Evolutionary conservation across 2,329 filamentous ascomycete species (phyloP).

Genomic region (Arthrinium puccinioides): DNA sequence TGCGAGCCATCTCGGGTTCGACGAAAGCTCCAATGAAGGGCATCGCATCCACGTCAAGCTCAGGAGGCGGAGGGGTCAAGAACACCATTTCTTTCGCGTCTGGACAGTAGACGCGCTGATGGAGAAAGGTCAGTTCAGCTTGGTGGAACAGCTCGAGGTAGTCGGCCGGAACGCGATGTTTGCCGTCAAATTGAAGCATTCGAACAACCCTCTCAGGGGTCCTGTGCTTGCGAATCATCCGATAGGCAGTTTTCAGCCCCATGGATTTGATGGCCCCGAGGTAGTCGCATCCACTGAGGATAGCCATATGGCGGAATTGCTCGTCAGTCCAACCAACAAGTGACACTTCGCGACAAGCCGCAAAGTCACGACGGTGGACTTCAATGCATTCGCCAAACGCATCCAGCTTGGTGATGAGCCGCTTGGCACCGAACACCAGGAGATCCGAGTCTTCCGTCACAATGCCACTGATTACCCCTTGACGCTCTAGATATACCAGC

Average conservation of each 20-base stretch:
- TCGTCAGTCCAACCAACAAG: constrained; percentile 86
- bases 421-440: constrained; percentile 87
- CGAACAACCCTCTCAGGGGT: constrained; percentile 75
- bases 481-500: constrained; percentile 83
- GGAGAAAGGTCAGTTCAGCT: constrained; percentile 86
- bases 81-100: constrained; percentile 63
- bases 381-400: constrained; percentile 90
- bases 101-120: constrained; percentile 93
- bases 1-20: constrained; percentile 59
- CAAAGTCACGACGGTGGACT: constrained; percentile 83
- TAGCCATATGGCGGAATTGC: constrained; percentile 92
- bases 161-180: constrained; percentile 69
- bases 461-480: constrained; percentile 79
- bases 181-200: constrained; percentile 83
- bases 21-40: constrained; percentile 74
- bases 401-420: constrained; percentile 87
- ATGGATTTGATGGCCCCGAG: constrained; percentile 77
- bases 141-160: constrained; percentile 78
- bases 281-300: constrained; percentile 94
- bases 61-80: constrained; percentile 58
- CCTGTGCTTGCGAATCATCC: constrained; percentile 84
- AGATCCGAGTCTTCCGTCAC: constrained; percentile 95
- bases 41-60: constrained; percentile 61
- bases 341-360: constrained; percentile 79
- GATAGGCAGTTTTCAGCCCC: constrained; percentile 89